A percentile compares a stretch with the other conserved stretches of the same genome.
These are phyloP conservation scores for Sambucus nigra DNA, from an alignment of 129 eudicot genomes.

Conservation along the genomic window DNA sequence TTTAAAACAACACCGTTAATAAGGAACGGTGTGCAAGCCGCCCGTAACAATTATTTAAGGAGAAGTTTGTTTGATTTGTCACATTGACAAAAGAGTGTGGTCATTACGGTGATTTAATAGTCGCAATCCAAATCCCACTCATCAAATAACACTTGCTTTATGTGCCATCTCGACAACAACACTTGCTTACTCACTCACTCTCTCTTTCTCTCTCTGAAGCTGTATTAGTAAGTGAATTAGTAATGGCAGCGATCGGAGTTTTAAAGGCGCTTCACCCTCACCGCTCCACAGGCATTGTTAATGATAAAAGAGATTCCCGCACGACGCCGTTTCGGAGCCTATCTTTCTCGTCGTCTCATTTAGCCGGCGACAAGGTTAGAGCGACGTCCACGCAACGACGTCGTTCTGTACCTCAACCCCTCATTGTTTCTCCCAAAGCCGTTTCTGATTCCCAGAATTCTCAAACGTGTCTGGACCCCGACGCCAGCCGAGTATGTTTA, in stretches of 20 bases:
- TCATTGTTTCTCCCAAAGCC: slow-evolving; percentile 52
- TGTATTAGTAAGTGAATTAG: not conserved
- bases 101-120: too few species aligned
- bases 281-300: slow-evolving; percentile 8
- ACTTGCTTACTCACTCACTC: slow-evolving; percentile 20
- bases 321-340: slow-evolving; percentile 25
- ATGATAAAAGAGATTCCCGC: slow-evolving; percentile 7
- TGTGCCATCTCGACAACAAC: too few species aligned
- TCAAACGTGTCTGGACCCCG: slow-evolving; percentile 97
- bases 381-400: slow-evolving; percentile 20
- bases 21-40: too few species aligned
- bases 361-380: slow-evolving; percentile 29
- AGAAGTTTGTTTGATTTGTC: too few species aligned
- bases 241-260: slow-evolving; percentile 52
- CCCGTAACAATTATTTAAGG: too few species aligned
- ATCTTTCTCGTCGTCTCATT: slow-evolving; percentile 44
- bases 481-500: slow-evolving; percentile 69
- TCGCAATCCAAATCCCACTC: too few species aligned
- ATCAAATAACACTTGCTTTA: too few species aligned
- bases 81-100: too few species aligned
- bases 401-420: slow-evolving; percentile 10
- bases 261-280: slow-evolving; percentile 22
- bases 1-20: too few species aligned
- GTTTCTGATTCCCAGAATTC: slow-evolving; percentile 93
- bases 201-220: slow-evolving; percentile 5